These are phyloP conservation scores for Suillus paluster DNA, from an alignment of 768 basidiomycete genomes.

Conservation along the genomic window DNA sequence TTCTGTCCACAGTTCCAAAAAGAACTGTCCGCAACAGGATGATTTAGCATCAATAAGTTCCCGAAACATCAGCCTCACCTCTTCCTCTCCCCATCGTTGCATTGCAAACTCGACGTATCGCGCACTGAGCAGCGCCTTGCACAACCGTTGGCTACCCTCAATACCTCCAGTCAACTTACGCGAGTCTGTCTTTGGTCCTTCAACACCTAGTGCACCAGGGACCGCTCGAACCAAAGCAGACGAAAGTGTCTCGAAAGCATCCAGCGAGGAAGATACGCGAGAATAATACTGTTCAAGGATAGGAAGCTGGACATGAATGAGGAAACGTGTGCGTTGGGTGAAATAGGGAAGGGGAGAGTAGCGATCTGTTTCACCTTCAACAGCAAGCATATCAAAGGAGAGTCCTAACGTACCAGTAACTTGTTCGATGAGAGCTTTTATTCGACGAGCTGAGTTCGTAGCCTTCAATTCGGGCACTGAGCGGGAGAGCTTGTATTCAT, in stretches of 20 bases:
- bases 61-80: constrained; percentile 52
- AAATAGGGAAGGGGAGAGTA: constrained; percentile 87
- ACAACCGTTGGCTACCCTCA: constrained; percentile 80
- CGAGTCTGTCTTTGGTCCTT: constrained; percentile 49
- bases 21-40: constrained; percentile 63
- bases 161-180: constrained; percentile 78
- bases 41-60: constrained; percentile 7
- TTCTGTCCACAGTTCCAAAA: constrained; percentile 87
- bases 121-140: constrained; percentile 86
- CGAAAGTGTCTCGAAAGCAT: constrained; percentile 93
- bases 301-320: constrained; percentile 84
- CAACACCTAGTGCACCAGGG: constrained; percentile 82
- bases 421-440: constrained; percentile 88
- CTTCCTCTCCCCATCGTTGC: constrained; percentile 86
- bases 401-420: constrained; percentile 68
- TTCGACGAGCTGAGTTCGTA: constrained; percentile 81
- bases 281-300: constrained; percentile 76
- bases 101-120: constrained; percentile 72
- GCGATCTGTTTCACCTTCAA: constrained; percentile 61
- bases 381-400: not conserved
- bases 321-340: constrained; percentile 79
- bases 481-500: constrained; percentile 21
- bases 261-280: constrained; percentile 82
- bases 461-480: constrained; percentile 54
- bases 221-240: constrained; percentile 88